Conservation (phyloP, 768 basidiomycete species). For the Naganishia onofrii region DNA sequence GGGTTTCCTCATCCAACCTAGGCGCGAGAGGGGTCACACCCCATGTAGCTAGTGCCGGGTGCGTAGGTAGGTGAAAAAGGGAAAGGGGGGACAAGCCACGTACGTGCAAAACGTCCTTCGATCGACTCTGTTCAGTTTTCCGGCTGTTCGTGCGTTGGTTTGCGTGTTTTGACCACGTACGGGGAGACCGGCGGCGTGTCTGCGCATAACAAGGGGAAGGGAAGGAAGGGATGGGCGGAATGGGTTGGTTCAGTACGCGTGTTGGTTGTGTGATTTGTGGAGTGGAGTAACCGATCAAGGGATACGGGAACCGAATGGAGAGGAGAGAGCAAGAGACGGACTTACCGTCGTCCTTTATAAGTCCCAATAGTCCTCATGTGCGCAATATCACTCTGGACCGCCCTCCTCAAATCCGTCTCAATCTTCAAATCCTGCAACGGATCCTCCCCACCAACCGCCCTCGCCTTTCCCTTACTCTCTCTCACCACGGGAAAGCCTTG, state of each 20-base stretch:
- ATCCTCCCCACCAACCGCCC: slow-evolving; percentile 54
- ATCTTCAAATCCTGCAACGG: slow-evolving; percentile 72
- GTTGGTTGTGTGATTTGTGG: neutral
- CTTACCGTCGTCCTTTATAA: slow-evolving; percentile 75
- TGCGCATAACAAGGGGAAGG: neutral
- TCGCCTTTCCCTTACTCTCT: slow-evolving; percentile 27
- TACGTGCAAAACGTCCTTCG: slow-evolving; percentile 55
- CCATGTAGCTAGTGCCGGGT: too few species aligned
- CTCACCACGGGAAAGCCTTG: slow-evolving; percentile 4
- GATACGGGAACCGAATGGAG: neutral
- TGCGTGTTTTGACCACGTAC: slow-evolving; percentile 92
- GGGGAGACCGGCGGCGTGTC: slow-evolving; percentile 84
- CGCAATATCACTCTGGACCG: slow-evolving; percentile 83
- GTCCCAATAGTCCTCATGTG: slow-evolving; percentile 92
- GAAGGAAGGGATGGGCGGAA: neutral
- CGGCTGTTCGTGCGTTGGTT: slow-evolving; percentile 85
- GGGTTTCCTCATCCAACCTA: too few species aligned
- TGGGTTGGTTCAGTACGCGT: too few species aligned
- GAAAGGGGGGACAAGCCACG: too few species aligned
- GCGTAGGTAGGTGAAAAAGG: too few species aligned
- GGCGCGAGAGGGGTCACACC: too few species aligned
- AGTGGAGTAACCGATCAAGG: neutral
- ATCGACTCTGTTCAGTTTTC: slow-evolving; percentile 80
- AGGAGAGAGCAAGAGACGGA: neutral
- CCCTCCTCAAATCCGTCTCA: slow-evolving; percentile 78